Percentiles rank a stretch among this genome's conserved stretches.
phyloP scores from a whole-genome alignment of 257 asterid genomes.

The Avicennia marina region DNA sequence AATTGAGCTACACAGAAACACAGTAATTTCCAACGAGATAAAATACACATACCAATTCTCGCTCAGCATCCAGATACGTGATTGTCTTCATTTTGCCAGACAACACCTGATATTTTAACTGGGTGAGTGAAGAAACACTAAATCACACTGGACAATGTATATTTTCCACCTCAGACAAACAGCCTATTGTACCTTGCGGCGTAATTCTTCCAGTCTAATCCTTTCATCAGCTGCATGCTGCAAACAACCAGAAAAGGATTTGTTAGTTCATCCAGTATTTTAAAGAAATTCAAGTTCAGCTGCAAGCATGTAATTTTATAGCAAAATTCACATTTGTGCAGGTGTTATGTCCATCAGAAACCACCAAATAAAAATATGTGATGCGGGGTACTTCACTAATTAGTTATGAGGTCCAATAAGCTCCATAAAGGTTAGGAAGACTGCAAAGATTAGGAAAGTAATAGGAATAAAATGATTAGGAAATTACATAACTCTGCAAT shows the following conservation, averaged over 20 bases:
- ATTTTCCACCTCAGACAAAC: constrained; percentile 13
- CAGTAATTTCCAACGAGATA: constrained; percentile 12
- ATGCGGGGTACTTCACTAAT: too few species aligned
- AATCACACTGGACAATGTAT: constrained; percentile 15
- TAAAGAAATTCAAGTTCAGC: not conserved
- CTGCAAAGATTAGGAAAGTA: not conserved
- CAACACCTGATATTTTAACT: constrained; percentile 49
- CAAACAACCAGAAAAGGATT: constrained; percentile 24
- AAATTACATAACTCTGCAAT: not conserved
- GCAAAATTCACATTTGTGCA: too few species aligned
- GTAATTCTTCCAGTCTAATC: constrained; percentile 85
- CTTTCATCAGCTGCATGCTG: constrained; percentile 99
- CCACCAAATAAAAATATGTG: too few species aligned
- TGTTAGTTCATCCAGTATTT: constrained; percentile 13
- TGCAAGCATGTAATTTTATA: too few species aligned
- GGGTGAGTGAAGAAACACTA: constrained; percentile 8
- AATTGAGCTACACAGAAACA: constrained; percentile 16
- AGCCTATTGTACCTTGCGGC: constrained; percentile 54
- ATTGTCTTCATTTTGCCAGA: constrained; percentile 74
- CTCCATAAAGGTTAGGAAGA: not conserved
- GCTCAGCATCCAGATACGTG: constrained; percentile 65
- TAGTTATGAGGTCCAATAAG: too few species aligned
- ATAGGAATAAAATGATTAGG: not conserved
- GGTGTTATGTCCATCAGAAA: too few species aligned
- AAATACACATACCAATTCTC: constrained; percentile 57